A percentile compares a stretch with the other conserved stretches of the same genome.
Evolutionary conservation across 2,329 filamentous ascomycete genomes (phyloP).

Genomic region (Pseudocercospora musae): DNA sequence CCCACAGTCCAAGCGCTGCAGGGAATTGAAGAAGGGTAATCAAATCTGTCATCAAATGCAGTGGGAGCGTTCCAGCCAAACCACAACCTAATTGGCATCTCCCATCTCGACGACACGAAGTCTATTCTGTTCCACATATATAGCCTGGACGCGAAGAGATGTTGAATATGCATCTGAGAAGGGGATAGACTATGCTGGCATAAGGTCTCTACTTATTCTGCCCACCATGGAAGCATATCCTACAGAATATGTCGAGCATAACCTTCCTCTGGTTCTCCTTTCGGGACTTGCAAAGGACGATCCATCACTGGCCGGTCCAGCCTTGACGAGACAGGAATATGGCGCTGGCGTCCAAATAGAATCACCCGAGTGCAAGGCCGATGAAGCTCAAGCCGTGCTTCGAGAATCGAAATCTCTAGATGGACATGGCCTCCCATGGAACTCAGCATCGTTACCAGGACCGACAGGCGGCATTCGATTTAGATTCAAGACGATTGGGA

Average conservation of each 20-base stretch:
- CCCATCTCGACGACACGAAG: not conserved
- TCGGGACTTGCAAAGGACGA: conserved; percentile 63
- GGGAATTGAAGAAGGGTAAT: not conserved
- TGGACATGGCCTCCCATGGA: conserved; percentile 29
- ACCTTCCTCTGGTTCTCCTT: conserved; percentile 77
- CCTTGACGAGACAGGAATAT: conserved; percentile 23
- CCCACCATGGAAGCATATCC: conserved; percentile 73
- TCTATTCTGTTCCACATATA: not conserved
- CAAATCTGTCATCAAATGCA: not conserved
- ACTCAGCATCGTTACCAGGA: conserved; percentile 26
- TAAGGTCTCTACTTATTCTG: not conserved
- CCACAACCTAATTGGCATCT: not conserved
- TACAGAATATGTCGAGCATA: conserved; percentile 75
- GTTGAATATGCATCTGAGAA: not conserved
- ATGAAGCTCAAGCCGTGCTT: conserved; percentile 52
- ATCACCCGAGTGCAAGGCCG: conserved; percentile 28
- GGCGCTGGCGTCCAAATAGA: conserved; percentile 27
- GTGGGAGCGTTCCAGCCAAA: not conserved
- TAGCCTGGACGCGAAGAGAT: not conserved
- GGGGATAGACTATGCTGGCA: not conserved
- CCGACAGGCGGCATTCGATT: conserved; percentile 28
- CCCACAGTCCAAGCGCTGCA: not conserved
- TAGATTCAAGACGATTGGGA: conserved; percentile 55
- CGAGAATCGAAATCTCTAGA: conserved; percentile 52
- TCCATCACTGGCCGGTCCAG: not conserved